Conservation (phyloP, 129 eudicot genomes). For the Rutidosis leptorrhynchoides region DNA sequence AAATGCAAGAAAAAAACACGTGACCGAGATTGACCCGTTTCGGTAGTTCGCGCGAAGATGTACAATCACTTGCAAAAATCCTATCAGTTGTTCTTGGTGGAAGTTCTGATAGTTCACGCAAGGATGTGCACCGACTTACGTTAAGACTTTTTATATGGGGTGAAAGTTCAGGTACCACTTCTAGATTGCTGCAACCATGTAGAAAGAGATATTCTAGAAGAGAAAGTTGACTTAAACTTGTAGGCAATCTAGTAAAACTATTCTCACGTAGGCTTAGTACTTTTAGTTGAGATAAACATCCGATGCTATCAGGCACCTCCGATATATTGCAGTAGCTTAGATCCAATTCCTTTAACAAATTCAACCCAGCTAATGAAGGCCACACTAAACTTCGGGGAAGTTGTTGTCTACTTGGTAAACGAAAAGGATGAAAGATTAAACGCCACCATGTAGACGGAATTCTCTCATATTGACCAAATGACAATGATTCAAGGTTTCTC, state of each 20-base stretch:
- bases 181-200: background rate
- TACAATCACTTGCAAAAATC: too few species aligned
- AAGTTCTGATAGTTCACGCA: background rate
- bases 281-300: background rate
- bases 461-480: background rate
- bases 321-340: background rate
- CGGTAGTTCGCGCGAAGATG: too few species aligned
- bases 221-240: constrained; percentile 3
- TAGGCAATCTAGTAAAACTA: constrained; percentile 4
- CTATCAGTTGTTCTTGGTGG: too few species aligned
- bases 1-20: background rate
- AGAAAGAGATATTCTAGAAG: background rate
- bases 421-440: background rate
- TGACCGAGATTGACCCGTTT: background rate
- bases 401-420: background rate
- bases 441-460: background rate
- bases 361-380: background rate
- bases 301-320: background rate
- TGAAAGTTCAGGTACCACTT: constrained; percentile 2
- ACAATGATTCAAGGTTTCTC: background rate
- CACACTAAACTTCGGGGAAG: background rate
- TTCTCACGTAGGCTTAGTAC: background rate
- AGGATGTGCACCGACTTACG: background rate
- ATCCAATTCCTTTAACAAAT: background rate
- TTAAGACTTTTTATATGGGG: background rate